phyloP scores from a whole-genome alignment of 75 land plant genomes.

The Cupressus sempervirens region DNA sequence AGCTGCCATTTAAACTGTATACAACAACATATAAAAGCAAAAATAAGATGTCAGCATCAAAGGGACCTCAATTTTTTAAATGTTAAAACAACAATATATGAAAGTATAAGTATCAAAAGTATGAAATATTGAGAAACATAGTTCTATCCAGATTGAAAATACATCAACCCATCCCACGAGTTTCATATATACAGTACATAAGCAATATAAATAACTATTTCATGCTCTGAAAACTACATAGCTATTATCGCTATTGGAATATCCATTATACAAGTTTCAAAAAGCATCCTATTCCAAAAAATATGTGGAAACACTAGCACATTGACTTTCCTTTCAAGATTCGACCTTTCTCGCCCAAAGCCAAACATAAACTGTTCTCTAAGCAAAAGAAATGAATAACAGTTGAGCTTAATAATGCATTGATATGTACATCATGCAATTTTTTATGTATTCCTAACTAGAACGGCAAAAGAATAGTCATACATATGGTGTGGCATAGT shows the following conservation, averaged over 20 bases:
- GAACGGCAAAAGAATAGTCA: background rate
- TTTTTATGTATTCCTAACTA: background rate
- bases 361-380: background rate
- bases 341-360: background rate
- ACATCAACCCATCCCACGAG: background rate
- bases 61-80: slow-evolving; percentile 3
- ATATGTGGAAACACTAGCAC: background rate
- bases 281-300: background rate
- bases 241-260: background rate
- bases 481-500: background rate
- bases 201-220: background rate
- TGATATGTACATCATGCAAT: background rate
- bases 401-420: background rate
- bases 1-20: slow-evolving; percentile 82
- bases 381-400: background rate
- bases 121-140: background rate
- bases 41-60: background rate
- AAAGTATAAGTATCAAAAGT: background rate
- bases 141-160: background rate
- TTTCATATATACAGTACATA: background rate
- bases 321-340: background rate
- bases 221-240: background rate
- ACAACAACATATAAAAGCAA: background rate
- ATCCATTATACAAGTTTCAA: background rate
- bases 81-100: slow-evolving; percentile 2